These are phyloP conservation scores for Solanum chacoense DNA, from an alignment of 305 asterid species.

Conservation along the genomic window DNA sequence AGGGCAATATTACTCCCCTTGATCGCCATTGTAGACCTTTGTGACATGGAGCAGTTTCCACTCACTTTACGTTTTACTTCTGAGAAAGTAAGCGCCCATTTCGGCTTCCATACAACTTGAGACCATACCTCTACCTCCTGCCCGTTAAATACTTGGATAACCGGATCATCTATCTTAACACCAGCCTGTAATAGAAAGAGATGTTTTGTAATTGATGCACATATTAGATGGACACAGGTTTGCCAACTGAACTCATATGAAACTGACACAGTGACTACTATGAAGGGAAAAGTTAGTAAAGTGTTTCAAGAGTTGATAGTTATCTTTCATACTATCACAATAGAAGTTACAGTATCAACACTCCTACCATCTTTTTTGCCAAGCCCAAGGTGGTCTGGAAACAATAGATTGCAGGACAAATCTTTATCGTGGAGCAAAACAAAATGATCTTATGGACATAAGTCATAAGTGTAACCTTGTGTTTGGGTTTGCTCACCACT, in stretches of 20 bases:
- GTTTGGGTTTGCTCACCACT: background rate
- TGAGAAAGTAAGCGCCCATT: constrained; percentile 90
- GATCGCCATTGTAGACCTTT: constrained; percentile 65
- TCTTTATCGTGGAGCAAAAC: background rate
- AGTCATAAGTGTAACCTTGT: background rate
- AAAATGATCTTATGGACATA: background rate
- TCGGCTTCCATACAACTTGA: constrained; percentile 84
- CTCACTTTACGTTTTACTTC: constrained; percentile 61
- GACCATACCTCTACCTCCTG: constrained; percentile 99
- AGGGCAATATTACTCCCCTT: constrained; percentile 53
- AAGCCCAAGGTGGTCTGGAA: background rate
- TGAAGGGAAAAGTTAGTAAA: background rate
- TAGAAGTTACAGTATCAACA: background rate
- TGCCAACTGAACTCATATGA: background rate
- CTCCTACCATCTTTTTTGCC: background rate
- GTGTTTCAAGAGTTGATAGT: background rate
- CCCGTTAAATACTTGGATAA: constrained; percentile 50
- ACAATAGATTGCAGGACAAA: background rate
- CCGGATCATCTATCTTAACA: constrained; percentile 69
- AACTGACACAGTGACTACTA: background rate
- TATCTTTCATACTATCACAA: background rate
- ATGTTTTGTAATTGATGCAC: background rate
- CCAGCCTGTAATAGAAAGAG: constrained; percentile 54
- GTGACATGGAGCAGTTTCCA: constrained; percentile 53
- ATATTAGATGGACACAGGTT: background rate